Base-by-base conservation (phyloP, 805 yeast genomes). In the Ascoidea asiatica region DNA sequence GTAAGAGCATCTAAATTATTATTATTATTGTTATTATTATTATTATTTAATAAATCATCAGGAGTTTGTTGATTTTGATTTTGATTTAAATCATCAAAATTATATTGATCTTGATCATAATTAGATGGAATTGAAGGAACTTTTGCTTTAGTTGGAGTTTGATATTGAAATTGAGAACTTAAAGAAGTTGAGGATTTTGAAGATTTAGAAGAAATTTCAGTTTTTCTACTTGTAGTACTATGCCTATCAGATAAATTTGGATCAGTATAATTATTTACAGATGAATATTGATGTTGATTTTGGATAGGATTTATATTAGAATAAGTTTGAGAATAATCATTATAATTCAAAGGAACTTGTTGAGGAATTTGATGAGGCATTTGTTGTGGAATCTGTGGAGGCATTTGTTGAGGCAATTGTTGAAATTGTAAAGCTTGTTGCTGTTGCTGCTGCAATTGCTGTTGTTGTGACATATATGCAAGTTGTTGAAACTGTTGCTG, bases 331-430 rank as follows among this genome's bases (percentile, higher is more conserved):
- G n/a, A n/a, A n/a, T n/a, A n/a, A n/a, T n/a, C n/a, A 40, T 38
- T 15, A 23, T 37, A 42, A 38, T 40, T 17, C 39, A 23, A 23
- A 18, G 11, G 22, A 21, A 11, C 36, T 22, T 18, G 41, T 6
- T 2, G 44, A 42, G 15, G 39, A 17, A 4, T 22, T 19, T 21
- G 36, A 37, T 36, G 43, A 37, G 23, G 15, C 23, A 19, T 15
- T n/a, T n/a, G n/a, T n/a, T n/a, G n/a, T n/a, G n/a, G n/a, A n/a
- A n/a, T n/a, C 15, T 13, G 4, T 22, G 19, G 21, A 23, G 5
- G 39, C 17, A 23, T 23, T 38, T 38, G 40, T 42, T 7, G 44
- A 38, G 18, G 47, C 44, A 23, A 17, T 38, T 5, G 43, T 29
- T 4, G 47, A 37, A 19, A 20, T 21, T 13, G 33, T 44, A 5